Evolutionary conservation across 2,329 filamentous ascomycete genomes (phyloP).

Genomic region (Trichoderma brevicompactum): DNA sequence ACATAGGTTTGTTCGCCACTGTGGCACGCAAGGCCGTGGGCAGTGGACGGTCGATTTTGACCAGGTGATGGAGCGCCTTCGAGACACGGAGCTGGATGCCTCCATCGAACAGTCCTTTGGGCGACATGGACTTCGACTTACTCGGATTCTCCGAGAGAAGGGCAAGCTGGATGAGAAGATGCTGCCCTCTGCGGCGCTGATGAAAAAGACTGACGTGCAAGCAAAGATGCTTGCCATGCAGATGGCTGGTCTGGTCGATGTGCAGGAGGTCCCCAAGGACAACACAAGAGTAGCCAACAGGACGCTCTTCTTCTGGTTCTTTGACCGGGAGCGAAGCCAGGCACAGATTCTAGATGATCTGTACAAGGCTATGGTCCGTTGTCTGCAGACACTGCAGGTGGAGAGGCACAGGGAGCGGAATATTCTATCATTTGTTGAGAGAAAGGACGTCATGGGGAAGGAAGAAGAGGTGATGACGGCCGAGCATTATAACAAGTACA

Average conservation of each 20-base stretch:
- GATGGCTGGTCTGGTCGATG: slow-evolving; percentile 81
- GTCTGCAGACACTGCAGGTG: slow-evolving; percentile 76
- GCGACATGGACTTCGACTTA: slow-evolving; percentile 75
- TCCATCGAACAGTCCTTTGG: slow-evolving; percentile 80
- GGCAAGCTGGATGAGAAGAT: slow-evolving; percentile 96
- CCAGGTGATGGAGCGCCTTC: slow-evolving; percentile 70
- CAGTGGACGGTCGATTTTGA: slow-evolving; percentile 86
- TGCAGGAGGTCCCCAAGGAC: slow-evolving; percentile 93
- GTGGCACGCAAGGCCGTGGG: slow-evolving; percentile 64
- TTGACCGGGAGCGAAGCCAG: slow-evolving; percentile 74
- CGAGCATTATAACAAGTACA: slow-evolving; percentile 70
- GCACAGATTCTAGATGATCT: slow-evolving; percentile 75
- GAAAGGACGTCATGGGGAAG: slow-evolving; percentile 82
- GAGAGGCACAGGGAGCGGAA: slow-evolving; percentile 73
- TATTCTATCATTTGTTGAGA: slow-evolving; percentile 79
- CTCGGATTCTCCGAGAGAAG: slow-evolving; percentile 81
- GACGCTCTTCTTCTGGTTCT: slow-evolving; percentile 91
- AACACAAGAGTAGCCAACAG: slow-evolving; percentile 78
- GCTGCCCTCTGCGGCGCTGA: slow-evolving; percentile 76
- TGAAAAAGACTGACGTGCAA: slow-evolving; percentile 84
- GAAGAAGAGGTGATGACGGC: slow-evolving; percentile 79
- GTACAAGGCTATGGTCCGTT: slow-evolving; percentile 88
- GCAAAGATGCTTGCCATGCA: slow-evolving; percentile 85
- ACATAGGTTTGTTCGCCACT: slow-evolving; percentile 69
- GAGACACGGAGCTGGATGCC: slow-evolving; percentile 78